Evolutionary conservation across 129 eudicot species (phyloP).

Genomic region (Escallonia rubra): DNA sequence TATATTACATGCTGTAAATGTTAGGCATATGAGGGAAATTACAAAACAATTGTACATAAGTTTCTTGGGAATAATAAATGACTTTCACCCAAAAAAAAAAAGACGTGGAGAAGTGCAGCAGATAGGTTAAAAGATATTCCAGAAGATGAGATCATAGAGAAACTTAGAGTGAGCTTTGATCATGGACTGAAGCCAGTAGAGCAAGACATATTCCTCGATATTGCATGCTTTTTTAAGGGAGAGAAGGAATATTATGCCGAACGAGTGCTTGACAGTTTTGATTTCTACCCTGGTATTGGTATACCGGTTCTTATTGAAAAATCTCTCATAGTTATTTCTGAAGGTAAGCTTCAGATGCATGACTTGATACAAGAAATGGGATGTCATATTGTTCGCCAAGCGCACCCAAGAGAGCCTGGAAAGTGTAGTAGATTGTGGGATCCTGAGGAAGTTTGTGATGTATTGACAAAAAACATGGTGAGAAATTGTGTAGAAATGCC

Average conservation of each 20-base stretch:
- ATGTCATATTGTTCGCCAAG: conserved; percentile 6
- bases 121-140: conserved; percentile 8
- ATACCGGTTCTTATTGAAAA: conserved; percentile 5
- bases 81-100: no score
- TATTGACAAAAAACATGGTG: neutral
- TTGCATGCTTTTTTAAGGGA: conserved; percentile 11
- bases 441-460: neutral
- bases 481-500: neutral
- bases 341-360: conserved; percentile 10
- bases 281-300: neutral
- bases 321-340: conserved; percentile 1
- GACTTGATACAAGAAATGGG: conserved; percentile 14
- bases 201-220: conserved; percentile 5
- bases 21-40: no score
- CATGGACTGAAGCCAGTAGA: neutral
- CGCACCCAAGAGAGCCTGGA: neutral
- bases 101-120: conserved; percentile 11
- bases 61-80: no score
- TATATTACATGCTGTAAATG: no score
- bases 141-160: neutral
- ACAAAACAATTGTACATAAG: no score
- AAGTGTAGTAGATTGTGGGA: conserved; percentile 15
- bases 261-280: neutral
- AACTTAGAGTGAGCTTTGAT: conserved; percentile 20
- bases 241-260: neutral